Percentiles rank a stretch among this genome's conserved stretches.
Conservation (phyloP, 495 filamentous ascomycete species). For the Staphylotrichum tortipilum region DNA sequence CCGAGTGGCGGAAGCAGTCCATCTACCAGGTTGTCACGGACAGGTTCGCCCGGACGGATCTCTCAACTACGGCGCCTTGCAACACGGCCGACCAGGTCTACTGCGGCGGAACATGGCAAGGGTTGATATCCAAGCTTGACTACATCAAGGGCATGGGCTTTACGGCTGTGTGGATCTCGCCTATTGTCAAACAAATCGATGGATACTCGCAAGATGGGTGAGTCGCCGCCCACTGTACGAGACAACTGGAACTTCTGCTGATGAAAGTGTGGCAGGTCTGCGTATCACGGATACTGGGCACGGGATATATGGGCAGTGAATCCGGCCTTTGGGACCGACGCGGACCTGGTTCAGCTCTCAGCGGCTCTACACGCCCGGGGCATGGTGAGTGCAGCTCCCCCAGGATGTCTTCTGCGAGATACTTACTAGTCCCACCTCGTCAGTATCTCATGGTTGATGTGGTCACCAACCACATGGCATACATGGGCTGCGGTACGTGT, state of each 20-base stretch:
- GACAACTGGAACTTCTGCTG: background rate
- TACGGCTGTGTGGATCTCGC: conserved; percentile 77
- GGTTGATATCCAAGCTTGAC: conserved; percentile 61
- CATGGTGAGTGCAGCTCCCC: conserved; percentile 36
- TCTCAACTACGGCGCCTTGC: conserved; percentile 49
- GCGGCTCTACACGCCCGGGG: conserved; percentile 51
- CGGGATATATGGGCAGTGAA: conserved; percentile 59
- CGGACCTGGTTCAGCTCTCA: conserved; percentile 54
- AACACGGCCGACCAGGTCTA: conserved; percentile 46
- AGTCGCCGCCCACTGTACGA: background rate
- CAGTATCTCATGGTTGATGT: conserved; percentile 72
- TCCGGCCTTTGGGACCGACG: conserved; percentile 55
- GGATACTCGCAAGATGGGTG: conserved; percentile 45
- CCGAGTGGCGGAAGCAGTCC: conserved; percentile 46
- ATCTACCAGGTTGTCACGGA: conserved; percentile 74
- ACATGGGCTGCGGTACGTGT: conserved; percentile 41
- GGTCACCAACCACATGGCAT: conserved; percentile 72
- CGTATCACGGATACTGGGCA: conserved; percentile 75
- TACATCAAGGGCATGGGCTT: conserved; percentile 75
- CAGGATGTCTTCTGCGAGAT: background rate
- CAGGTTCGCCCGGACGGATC: conserved; percentile 61
- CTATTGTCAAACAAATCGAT: conserved; percentile 55
- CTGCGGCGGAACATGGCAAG: conserved; percentile 69
- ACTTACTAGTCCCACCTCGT: background rate
- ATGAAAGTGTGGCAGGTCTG: conserved; percentile 15